phyloP scores from a whole-genome alignment of 306 rosid species.

The Urtica urens region DNA sequence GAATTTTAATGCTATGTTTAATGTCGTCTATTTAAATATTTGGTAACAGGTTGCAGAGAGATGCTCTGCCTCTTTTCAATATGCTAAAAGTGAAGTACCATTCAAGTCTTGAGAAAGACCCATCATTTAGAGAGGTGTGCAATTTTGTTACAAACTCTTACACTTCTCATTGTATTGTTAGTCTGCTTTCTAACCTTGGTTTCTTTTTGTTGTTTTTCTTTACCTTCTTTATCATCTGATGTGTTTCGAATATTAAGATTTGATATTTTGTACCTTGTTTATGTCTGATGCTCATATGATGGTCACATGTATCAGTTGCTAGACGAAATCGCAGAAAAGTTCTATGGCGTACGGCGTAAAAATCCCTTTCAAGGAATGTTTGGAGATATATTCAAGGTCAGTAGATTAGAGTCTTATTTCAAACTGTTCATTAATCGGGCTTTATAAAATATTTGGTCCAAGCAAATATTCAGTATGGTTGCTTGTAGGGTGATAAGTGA shows the following conservation, averaged over 20 bases:
- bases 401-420: too few relatives aligned
- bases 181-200: not conserved
- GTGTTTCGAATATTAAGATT: not conserved
- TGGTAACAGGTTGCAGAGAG: conserved; percentile 90
- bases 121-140: conserved; percentile 67
- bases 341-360: conserved; percentile 70
- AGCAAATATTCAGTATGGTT: too few relatives aligned
- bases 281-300: conserved; percentile 23
- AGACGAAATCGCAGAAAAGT: conserved; percentile 74
- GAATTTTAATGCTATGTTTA: too few relatives aligned
- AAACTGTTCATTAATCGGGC: too few relatives aligned
- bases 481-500: too few relatives aligned
- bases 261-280: conserved; percentile 9
- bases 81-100: conserved; percentile 61
- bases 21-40: too few relatives aligned
- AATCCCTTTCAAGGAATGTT: conserved; percentile 88
- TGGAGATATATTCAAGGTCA: conserved; percentile 89
- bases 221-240: not conserved
- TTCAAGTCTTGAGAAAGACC: conserved; percentile 66
- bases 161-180: not conserved
- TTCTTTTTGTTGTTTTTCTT: not conserved
- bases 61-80: conserved; percentile 80
- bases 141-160: not conserved
- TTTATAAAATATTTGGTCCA: too few relatives aligned
- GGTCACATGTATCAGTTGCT: conserved; percentile 52